These are phyloP conservation scores for Fusarium paranaense DNA, from an alignment of 2,329 filamentous ascomycete species.

Conservation along the genomic window DNA sequence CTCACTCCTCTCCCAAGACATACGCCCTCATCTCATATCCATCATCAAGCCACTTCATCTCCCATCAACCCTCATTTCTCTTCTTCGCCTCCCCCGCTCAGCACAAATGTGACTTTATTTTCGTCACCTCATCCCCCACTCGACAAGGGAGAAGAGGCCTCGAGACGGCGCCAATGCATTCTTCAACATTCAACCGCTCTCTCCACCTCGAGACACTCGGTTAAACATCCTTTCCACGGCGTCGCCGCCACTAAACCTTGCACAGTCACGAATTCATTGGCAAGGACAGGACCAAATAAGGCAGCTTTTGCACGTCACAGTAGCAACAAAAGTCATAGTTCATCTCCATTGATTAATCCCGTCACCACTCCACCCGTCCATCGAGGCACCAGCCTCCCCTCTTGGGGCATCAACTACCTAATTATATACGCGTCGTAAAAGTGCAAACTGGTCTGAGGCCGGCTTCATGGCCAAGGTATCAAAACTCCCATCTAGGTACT, in stretches of 20 bases:
- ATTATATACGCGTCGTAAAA: constrained; percentile 44
- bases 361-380: constrained; percentile 10
- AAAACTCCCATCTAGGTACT: constrained; percentile 32
- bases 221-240: background rate
- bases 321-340: constrained; percentile 21
- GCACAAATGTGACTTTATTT: constrained; percentile 23
- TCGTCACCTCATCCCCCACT: constrained; percentile 19
- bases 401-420: constrained; percentile 21
- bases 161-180: constrained; percentile 10
- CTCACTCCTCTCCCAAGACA: background rate
- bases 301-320: background rate
- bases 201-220: background rate
- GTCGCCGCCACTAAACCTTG: background rate
- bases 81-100: constrained; percentile 19
- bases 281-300: background rate
- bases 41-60: constrained; percentile 32
- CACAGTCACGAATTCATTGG: background rate
- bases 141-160: constrained; percentile 31
- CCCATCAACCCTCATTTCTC: constrained; percentile 8
- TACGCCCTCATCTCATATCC: constrained; percentile 1
- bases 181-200: constrained; percentile 17
- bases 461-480: constrained; percentile 35
- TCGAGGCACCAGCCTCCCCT: constrained; percentile 13
- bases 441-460: constrained; percentile 34
- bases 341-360: constrained; percentile 33